Conservation (phyloP, 2,329 filamentous ascomycete genomes). For the Clonostachys rosea region DNA sequence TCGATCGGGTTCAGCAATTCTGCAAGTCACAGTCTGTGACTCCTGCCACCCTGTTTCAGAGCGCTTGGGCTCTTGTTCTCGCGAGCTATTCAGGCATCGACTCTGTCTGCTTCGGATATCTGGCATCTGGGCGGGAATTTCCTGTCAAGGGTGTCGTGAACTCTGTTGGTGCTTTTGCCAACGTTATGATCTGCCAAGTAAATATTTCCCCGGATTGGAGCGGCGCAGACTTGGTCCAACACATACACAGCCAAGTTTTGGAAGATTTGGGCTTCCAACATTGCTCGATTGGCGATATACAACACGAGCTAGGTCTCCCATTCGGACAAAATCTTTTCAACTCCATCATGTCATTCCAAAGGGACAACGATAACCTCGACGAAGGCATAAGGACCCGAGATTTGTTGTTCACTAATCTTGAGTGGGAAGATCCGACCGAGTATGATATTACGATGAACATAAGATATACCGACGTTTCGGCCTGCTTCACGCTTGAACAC, state of each 20-base stretch:
- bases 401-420: too few relatives aligned
- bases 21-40: conserved; percentile 1
- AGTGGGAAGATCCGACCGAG: conserved; percentile 7
- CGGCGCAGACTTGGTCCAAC: background rate
- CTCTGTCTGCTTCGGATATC: conserved; percentile 5
- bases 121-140: conserved; percentile 6
- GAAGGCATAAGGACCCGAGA: too few relatives aligned
- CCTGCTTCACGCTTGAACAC: too few relatives aligned
- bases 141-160: conserved; percentile 2
- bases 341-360: conserved; percentile 5
- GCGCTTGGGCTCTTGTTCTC: conserved; percentile 2
- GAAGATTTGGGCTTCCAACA: conserved; percentile 2
- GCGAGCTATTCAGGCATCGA: background rate
- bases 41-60: background rate
- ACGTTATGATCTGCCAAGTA: conserved; percentile 40
- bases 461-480: too few relatives aligned
- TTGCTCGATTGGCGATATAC: conserved; percentile 3
- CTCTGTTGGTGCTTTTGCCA: conserved; percentile 32
- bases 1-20: background rate
- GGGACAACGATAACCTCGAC: background rate
- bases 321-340: conserved; percentile 6
- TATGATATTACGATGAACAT: conserved; percentile 11
- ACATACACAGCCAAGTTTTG: conserved; percentile 14
- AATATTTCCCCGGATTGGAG: background rate
- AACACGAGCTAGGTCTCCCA: conserved; percentile 1